Conservation (phyloP, 345 rosid genomes). For the Lagerstroemia speciosa region DNA sequence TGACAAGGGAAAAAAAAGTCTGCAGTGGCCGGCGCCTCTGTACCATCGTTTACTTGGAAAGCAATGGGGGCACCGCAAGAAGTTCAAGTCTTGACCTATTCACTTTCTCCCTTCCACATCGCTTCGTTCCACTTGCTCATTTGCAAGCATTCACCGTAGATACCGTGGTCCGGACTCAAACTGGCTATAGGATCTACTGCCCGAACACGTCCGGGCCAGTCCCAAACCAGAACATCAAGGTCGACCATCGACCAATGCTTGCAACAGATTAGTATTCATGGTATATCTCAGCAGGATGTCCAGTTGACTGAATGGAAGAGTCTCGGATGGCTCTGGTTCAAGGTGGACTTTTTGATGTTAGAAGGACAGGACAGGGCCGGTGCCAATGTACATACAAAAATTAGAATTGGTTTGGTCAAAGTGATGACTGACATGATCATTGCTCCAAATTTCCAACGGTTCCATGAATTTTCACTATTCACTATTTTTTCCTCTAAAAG, state of each 20-base stretch:
- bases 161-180: neutral
- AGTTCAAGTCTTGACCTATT: neutral
- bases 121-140: neutral
- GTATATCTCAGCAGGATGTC: too few species aligned
- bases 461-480: neutral
- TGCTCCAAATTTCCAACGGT: too few species aligned
- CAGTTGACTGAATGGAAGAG: too few species aligned
- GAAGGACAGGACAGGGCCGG: neutral
- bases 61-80: neutral
- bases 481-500: too few species aligned
- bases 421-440: neutral
- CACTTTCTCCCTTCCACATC: neutral
- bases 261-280: too few species aligned
- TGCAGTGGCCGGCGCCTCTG: slow-evolving; percentile 11
- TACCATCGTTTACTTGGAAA: neutral
- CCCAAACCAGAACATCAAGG: too few species aligned
- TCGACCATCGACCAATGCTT: too few species aligned
- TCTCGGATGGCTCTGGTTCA: neutral
- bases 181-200: neutral
- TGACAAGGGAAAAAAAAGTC: neutral
- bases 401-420: neutral
- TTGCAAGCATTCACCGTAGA: neutral
- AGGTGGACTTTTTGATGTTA: neutral
- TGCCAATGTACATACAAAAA: neutral
- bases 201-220: neutral